A percentile compares a stretch with the other conserved stretches of the same genome.
Evolutionary conservation across 2,329 filamentous ascomycete species (phyloP).

Genomic region (Aschersonia sp.): DNA sequence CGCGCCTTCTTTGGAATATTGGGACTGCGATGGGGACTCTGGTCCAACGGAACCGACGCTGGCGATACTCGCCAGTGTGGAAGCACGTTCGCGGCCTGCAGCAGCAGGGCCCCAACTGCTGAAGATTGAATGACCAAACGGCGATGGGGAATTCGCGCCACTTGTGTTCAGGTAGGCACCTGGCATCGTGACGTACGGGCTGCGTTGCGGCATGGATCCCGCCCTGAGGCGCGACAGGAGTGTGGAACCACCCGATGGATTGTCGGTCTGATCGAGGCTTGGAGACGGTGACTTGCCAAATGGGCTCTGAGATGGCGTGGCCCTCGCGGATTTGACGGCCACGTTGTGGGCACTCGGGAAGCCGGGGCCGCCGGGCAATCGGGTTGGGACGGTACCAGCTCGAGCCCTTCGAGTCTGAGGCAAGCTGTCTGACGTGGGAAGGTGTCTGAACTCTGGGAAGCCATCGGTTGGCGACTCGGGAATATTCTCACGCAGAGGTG

Average conservation of each 20-base stretch:
- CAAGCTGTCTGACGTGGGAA: slow-evolving; percentile 50
- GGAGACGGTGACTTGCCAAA: slow-evolving; percentile 55
- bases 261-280: slow-evolving; percentile 33
- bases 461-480: slow-evolving; percentile 93
- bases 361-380: slow-evolving; percentile 65
- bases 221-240: slow-evolving; percentile 76
- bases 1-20: slow-evolving; percentile 72
- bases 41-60: slow-evolving; percentile 87
- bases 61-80: slow-evolving; percentile 67
- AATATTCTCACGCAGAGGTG: slow-evolving; percentile 90
- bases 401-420: slow-evolving; percentile 66
- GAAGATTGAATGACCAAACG: slow-evolving; percentile 85
- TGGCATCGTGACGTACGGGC: slow-evolving; percentile 47
- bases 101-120: slow-evolving; percentile 63
- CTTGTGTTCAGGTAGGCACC: slow-evolving; percentile 20
- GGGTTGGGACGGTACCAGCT: slow-evolving; percentile 90
- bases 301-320: slow-evolving; percentile 75
- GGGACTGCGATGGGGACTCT: slow-evolving; percentile 73
- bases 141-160: slow-evolving; percentile 23
- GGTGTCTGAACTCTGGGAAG: slow-evolving; percentile 76
- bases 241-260: slow-evolving; percentile 46
- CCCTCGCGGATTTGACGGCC: slow-evolving; percentile 66
- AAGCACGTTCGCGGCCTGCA: slow-evolving; percentile 64
- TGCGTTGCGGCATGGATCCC: slow-evolving; percentile 85
- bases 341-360: slow-evolving; percentile 39